Conservation (phyloP, 192 early-diverging fungal genomes). For the Backusella mclennaniae region DNA sequence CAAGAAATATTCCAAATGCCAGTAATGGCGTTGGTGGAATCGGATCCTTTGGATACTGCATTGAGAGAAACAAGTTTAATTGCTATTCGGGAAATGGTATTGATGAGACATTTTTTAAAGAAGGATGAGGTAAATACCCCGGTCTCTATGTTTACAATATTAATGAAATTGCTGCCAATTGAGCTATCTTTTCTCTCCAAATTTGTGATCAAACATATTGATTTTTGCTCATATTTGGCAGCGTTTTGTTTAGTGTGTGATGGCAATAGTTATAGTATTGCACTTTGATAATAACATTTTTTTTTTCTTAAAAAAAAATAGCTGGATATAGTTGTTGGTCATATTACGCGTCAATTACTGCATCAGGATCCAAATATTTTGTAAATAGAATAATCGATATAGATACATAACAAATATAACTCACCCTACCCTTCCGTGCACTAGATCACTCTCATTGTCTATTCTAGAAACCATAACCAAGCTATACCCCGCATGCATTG, state of each 20-base stretch:
- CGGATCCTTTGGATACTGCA: slow-evolving; percentile 62
- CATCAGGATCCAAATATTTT: background rate
- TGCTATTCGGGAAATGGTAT: slow-evolving; percentile 67
- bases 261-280: no score
- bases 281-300: background rate
- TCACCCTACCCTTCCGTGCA: background rate
- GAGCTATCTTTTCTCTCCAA: no score
- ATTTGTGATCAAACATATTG: no score
- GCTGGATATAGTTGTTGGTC: background rate
- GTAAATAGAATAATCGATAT: background rate
- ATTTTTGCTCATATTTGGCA: no score
- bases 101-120: slow-evolving; percentile 59
- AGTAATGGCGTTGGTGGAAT: slow-evolving; percentile 55
- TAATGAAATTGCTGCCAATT: no score
- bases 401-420: background rate
- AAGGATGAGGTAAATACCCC: slow-evolving; percentile 45
- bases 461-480: slow-evolving; percentile 14
- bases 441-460: slow-evolving; percentile 1
- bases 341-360: background rate
- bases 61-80: slow-evolving; percentile 63
- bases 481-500: background rate
- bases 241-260: no score
- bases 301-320: background rate
- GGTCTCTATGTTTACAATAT: background rate
- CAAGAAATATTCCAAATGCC: slow-evolving; percentile 69